Base-by-base conservation (phyloP, 495 filamentous ascomycete species). In the Neurospora hispaniola region DNA sequence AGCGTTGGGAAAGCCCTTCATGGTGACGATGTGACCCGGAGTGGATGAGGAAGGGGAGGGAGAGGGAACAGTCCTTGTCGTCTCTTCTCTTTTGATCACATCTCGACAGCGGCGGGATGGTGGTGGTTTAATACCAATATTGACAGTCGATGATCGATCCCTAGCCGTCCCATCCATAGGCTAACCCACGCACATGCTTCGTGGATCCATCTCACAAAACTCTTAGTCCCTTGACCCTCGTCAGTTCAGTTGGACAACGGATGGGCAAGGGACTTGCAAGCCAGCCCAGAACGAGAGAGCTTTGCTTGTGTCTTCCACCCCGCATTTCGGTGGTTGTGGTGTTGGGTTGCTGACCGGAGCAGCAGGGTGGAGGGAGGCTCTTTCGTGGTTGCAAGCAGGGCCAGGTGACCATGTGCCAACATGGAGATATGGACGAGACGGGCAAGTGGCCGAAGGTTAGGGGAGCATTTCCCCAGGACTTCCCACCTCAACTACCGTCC, bases 1-100 rank as follows among this genome's bases (percentile, higher is more conserved):
- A 10, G 77, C 42, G 18, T 73, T 69, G 54, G 66, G 23, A 73
- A 76, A 38, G 62, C 75, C 77, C 78, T 80, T 81, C 79, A 81
- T 81, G 73, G 40, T 79, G 73, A 23, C 39, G 54, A 3, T 62
- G 14, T 71, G 42, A 20, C 48, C 40, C 54, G 48, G 68, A 23
- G 20, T 48, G 7, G 23, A 43, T 43, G 46, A n/a, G 35, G 59
- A 41, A 41, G 46, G 59, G 59, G 39, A 62, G 35, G 54, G 54
- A 18, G 54, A 62, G 54, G 54, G 54, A 18, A 35, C 27, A 62
- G 54, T 62, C 27, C 27, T 62, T 35, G 54, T 31, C 27, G 14
- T 62, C 54, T 62, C 54, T 62, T 16, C 54, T 31, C 23, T 62
- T 62, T 23, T 35, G 27, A 35, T 35, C 23, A 62, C 27, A 62